Base-by-base conservation (phyloP, 176 grass and related monocot genomes). In the Paspalum vaginatum region DNA sequence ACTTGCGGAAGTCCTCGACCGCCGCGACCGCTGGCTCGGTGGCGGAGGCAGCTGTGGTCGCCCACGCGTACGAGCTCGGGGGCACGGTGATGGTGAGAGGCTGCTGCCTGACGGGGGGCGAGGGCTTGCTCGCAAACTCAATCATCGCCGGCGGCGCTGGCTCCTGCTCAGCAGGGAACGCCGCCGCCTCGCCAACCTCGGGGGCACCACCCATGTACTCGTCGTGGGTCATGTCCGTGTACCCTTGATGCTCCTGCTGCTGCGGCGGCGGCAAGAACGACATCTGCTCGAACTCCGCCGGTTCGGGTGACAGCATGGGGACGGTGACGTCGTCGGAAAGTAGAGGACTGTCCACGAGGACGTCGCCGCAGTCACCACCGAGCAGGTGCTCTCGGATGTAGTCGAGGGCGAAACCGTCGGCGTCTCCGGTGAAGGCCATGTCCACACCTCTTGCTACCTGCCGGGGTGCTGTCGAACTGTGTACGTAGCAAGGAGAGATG, bases 301-400 rank as follows among this genome's bases (percentile, higher is more conserved):
- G 51, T 3, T 59, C 16, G 46, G 54, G 25, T 16, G 61, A 48
- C 65, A 5, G 65, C 21, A 25, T 65, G 1, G 71, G 63, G 82
- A 43, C 14, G 77, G 20, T 18, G 14, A 22, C 22, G 11, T 85
- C 64, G 39, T 59, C 70, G 25, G 24, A 40, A 7, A 64, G 37
- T 11, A 25, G 41, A 0, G 49, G 16, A 8, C 9, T 9, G 0
- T 44, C 43, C 24, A 17, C 16, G 0, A 7, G 11, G 10, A 11
- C 58, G 24, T 24, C 25, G 14, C 21, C 11, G 21, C 12, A 47
- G 5, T 70, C 88, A 2, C 43, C 68, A 4, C 83, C 88, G 43
- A 94, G 85, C 18, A 91, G 88, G 77, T 94, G 82, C 55, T 91
- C 86, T 46, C 79, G 78, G 78, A 94, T 91, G 48, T 88, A 48